Conservation (phyloP, 306 rosid species). For the Vigna unguiculata region DNA sequence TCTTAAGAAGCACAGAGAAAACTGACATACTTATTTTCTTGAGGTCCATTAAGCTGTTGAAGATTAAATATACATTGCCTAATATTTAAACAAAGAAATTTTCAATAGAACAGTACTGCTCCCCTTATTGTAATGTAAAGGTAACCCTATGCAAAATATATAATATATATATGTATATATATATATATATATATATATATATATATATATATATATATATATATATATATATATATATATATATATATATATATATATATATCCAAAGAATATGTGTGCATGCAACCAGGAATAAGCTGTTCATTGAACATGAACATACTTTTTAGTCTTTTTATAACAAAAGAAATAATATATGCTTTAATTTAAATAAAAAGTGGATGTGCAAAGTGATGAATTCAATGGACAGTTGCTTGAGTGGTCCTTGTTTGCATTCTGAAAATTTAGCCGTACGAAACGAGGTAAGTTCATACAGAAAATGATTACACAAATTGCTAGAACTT, state of each 20-base stretch:
- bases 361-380: constrained; percentile 36
- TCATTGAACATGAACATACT: constrained; percentile 32
- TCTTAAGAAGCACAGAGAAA: neutral
- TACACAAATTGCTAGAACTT: neutral
- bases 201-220: too few relatives aligned
- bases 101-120: neutral
- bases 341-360: constrained; percentile 16
- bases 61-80: neutral
- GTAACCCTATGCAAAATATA: constrained; percentile 11
- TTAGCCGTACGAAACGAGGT: constrained; percentile 10
- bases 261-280: constrained; percentile 23
- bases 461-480: neutral
- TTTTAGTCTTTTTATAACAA: constrained; percentile 40
- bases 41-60: neutral
- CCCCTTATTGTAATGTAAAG: constrained; percentile 22
- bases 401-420: constrained; percentile 41
- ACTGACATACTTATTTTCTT: neutral
- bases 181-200: too few relatives aligned
- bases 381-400: neutral
- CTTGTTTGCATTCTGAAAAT: constrained; percentile 32
- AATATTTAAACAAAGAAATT: constrained; percentile 16
- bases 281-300: constrained; percentile 37
- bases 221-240: too few relatives aligned
- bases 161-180: too few relatives aligned
- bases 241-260: neutral